phyloP scores from a whole-genome alignment of 108 stramenopile genomes.

The Chaetoceros muelleri region DNA sequence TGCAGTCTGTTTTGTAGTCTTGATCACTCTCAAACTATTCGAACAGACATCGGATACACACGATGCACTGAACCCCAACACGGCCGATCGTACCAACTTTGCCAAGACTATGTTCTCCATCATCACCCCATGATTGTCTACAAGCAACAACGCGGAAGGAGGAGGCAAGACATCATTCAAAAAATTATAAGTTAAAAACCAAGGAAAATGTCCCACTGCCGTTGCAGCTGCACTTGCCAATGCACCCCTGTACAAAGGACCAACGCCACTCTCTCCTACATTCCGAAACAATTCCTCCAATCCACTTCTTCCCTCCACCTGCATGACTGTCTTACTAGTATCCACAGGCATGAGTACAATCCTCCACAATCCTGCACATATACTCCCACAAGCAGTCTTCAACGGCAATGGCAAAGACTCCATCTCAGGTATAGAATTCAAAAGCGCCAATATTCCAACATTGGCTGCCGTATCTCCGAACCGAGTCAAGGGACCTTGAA shows the following conservation, averaged over 20 bases:
- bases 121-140: slow-evolving; percentile 19
- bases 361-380: slow-evolving; percentile 79
- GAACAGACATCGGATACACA: slow-evolving; percentile 63
- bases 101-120: slow-evolving; percentile 23
- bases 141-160: slow-evolving; percentile 30
- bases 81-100: slow-evolving; percentile 54
- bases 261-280: slow-evolving; percentile 32
- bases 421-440: slow-evolving; percentile 56
- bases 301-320: slow-evolving; percentile 76
- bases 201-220: slow-evolving; percentile 64
- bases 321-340: slow-evolving; percentile 90
- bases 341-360: slow-evolving; percentile 89
- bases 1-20: slow-evolving; percentile 79
- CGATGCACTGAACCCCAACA: slow-evolving; percentile 52
- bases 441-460: slow-evolving; percentile 78
- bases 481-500: slow-evolving; percentile 85
- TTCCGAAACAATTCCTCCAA: slow-evolving; percentile 28
- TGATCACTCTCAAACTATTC: slow-evolving; percentile 76
- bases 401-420: slow-evolving; percentile 51
- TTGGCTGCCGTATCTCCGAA: slow-evolving; percentile 98
- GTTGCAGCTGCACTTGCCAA: slow-evolving; percentile 77
- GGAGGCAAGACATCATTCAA: slow-evolving; percentile 52
- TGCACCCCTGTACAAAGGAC: slow-evolving; percentile 74
- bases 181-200: slow-evolving; percentile 74
- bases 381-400: slow-evolving; percentile 60